A percentile compares a stretch with the other conserved stretches of the same genome.
These are phyloP conservation scores for Penicillium occitanis DNA, from an alignment of 2,329 filamentous ascomycete genomes.

Conservation along the genomic window DNA sequence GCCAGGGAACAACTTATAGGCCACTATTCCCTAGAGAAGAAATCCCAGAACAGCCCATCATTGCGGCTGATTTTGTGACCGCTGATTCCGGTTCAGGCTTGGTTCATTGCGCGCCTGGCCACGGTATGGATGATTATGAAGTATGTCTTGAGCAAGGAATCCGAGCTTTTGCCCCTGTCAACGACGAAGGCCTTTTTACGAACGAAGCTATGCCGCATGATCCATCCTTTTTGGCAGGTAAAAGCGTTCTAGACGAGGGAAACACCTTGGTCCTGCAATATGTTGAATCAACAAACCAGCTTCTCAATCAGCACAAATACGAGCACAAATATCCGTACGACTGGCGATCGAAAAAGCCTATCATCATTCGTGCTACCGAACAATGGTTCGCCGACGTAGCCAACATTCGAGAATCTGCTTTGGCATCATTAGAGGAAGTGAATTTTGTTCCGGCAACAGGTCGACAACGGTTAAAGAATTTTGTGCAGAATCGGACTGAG, in stretches of 20 bases:
- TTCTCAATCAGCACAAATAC: conserved; percentile 70
- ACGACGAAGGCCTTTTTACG: conserved; percentile 79
- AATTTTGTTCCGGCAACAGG: conserved; percentile 76
- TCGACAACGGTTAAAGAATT: conserved; percentile 74
- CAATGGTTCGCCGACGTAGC: conserved; percentile 98
- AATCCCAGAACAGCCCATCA: conserved; percentile 64
- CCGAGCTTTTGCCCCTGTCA: conserved; percentile 75
- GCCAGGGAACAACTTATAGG: conserved; percentile 62
- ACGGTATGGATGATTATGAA: conserved; percentile 95
- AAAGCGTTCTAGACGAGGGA: conserved; percentile 70
- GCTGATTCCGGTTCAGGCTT: conserved; percentile 87
- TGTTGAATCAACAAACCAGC: conserved; percentile 57
- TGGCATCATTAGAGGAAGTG: conserved; percentile 69
- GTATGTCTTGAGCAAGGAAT: conserved; percentile 71
- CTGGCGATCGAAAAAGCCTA: conserved; percentile 91
- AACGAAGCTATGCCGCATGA: conserved; percentile 71
- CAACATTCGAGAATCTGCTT: conserved; percentile 71
- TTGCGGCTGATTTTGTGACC: conserved; percentile 86
- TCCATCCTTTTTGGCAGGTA: conserved; percentile 66
- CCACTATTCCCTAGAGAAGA: conserved; percentile 66
- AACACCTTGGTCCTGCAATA: conserved; percentile 68
- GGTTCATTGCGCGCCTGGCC: conserved; percentile 92
- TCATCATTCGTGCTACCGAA: conserved; percentile 87
- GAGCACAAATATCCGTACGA: conserved; percentile 96
- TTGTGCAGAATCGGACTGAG: conserved; percentile 82